A percentile compares a stretch with the other conserved stretches of the same genome.
These are phyloP conservation scores for Trichophyton simii DNA, from an alignment of 2,329 filamentous ascomycete genomes.

Conservation along the genomic window DNA sequence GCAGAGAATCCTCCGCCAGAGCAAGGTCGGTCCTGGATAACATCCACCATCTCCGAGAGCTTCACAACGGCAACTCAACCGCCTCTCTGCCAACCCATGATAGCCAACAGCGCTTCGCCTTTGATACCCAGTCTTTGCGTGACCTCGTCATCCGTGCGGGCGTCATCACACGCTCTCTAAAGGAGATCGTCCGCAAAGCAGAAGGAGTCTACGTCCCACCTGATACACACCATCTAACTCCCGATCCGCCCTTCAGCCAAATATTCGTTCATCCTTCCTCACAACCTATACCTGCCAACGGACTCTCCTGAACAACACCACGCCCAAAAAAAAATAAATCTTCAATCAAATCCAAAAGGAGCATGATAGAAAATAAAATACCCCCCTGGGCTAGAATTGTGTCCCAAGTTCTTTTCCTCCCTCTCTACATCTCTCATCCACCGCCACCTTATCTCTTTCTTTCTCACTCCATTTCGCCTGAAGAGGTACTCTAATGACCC, in stretches of 20 bases:
- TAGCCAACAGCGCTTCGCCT: conserved; percentile 44
- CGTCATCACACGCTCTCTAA: conserved; percentile 37
- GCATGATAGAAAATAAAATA: background rate
- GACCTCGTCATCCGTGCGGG: conserved; percentile 45
- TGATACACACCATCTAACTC: conserved; percentile 19
- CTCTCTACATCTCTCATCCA: too few species aligned
- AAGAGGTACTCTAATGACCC: background rate
- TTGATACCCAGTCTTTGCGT: conserved; percentile 51
- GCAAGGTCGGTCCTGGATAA: conserved; percentile 11
- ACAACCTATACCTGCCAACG: background rate
- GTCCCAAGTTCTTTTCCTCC: background rate
- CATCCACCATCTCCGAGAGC: conserved; percentile 7
- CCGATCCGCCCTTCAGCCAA: conserved; percentile 36
- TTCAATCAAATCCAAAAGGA: background rate
- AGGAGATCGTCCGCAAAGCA: conserved; percentile 39
- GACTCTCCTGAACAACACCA: background rate
- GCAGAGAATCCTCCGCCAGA: conserved; percentile 11
- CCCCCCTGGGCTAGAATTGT: background rate
- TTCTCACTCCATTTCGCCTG: background rate
- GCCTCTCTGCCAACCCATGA: background rate
- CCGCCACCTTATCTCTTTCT: background rate
- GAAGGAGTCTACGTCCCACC: conserved; percentile 29
- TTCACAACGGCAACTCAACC: conserved; percentile 1
- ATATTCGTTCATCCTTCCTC: conserved; percentile 33
- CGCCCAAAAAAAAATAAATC: background rate